Base-by-base conservation (phyloP, 1,284 basidiomycete genomes). In the Irpex sp. region DNA sequence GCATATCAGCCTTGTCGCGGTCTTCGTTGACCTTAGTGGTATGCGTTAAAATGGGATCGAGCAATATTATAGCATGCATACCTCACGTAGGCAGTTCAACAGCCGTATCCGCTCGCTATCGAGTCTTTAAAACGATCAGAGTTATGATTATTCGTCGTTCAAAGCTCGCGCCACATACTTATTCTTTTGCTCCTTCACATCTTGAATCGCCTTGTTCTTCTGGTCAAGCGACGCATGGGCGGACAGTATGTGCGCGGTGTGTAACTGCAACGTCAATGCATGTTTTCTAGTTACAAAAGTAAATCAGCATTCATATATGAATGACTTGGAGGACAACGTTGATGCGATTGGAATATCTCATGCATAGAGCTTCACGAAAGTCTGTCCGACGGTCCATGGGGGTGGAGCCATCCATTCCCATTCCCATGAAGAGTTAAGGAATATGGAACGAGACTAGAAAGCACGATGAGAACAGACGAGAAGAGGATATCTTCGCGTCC, bases 181-280 rank as follows among this genome's bases (percentile, higher is more conserved):
- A 80, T 94, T 94, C 81, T 92, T 92, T 82, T 95, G 93, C 80
- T 94, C 93, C 71, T 89, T 89, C 67, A 95, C 83, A 77, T 95
- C 94, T 80, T 95, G 92, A 43, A 95, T 89, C 4, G 91, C 87
- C 74, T 90, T 93, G 75, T 87, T 88, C 80, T 94, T 95, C 78
- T 92, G 88, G 71, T 95, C 93, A 5, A 95, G 83, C 49, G 90
- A 87, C 3, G 92, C 89, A 78, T 95, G 93, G 6, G 94, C 92
- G 13, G 94, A 94, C 2, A 95, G 83, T 60, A 95, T 94, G 77
- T 95, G 93, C n/a, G 94, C 94, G 9, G 94, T 95, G 75, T 95
- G 94, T 27, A 95, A 83, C 78, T 95, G 94, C 59, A 95, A 82
- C 13, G 92, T 92, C 74, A 95, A 80, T 3, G 93, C 92, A 80